Evolutionary conservation across 2,329 filamentous ascomycete species (phyloP).

Genomic region (Macrophomina tecta): DNA sequence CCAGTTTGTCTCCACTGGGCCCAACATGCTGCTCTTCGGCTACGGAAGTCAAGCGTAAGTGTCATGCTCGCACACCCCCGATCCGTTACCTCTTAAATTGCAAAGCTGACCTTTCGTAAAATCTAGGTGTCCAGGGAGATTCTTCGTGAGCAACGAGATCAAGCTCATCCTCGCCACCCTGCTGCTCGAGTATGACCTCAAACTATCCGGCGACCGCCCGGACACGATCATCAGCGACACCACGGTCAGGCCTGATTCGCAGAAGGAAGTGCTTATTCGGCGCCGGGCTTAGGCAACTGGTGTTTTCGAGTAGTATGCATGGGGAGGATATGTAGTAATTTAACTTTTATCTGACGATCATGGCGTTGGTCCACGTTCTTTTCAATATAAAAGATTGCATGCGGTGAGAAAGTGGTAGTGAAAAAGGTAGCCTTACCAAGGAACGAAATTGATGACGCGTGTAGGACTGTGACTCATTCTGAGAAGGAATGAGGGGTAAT

Average conservation of each 20-base stretch:
- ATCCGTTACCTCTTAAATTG: neutral
- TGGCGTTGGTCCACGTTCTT: too few relatives aligned
- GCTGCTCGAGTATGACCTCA: conserved; percentile 25
- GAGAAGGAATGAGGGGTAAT: too few relatives aligned
- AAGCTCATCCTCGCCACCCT: conserved; percentile 42
- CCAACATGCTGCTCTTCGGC: conserved; percentile 45
- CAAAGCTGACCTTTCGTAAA: neutral
- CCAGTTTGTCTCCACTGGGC: conserved; percentile 30
- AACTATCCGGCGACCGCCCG: conserved; percentile 13
- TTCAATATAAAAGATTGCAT: too few relatives aligned
- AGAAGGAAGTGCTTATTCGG: neutral
- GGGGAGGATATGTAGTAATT: too few relatives aligned
- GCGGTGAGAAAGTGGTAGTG: too few relatives aligned
- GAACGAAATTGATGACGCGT: too few relatives aligned
- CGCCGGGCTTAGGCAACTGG: neutral
- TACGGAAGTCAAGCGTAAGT: conserved; percentile 53
- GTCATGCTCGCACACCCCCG: neutral
- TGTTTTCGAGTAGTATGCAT: too few relatives aligned
- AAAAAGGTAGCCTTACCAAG: too few relatives aligned
- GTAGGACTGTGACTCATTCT: too few relatives aligned
- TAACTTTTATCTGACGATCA: too few relatives aligned
- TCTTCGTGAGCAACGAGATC: conserved; percentile 56
- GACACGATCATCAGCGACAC: neutral
- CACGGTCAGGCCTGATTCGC: neutral
- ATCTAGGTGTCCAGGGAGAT: conserved; percentile 52